These are phyloP conservation scores for Colletotrichum limetticola DNA, from an alignment of 2,329 filamentous ascomycete genomes.

Conservation along the genomic window DNA sequence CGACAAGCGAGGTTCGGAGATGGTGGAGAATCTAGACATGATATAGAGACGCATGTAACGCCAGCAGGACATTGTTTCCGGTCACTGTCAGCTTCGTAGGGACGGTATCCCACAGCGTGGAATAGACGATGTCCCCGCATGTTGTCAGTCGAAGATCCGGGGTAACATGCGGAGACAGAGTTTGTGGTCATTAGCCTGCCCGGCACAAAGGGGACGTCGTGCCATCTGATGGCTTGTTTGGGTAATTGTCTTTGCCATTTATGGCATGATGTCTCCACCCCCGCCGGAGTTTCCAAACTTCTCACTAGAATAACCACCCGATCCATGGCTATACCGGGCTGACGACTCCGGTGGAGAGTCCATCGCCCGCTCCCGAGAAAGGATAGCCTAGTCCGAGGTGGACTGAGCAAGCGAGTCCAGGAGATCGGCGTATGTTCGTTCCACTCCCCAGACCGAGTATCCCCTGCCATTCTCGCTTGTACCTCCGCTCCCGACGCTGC, in stretches of 20 bases:
- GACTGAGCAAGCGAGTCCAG: neutral
- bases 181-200: neutral
- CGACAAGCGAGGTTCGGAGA: neutral
- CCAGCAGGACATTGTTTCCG: neutral
- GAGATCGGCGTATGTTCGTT: neutral
- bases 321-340: neutral
- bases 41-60: neutral
- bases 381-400: neutral
- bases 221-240: neutral
- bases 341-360: neutral
- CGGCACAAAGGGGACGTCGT: neutral
- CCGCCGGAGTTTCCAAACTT: slow-evolving; percentile 1
- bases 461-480: too few relatives aligned
- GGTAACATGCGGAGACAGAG: neutral
- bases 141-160: neutral
- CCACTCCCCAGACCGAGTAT: neutral
- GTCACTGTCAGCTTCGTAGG: neutral
- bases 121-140: neutral
- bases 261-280: neutral
- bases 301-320: neutral
- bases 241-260: neutral
- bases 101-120: neutral
- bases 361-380: too few relatives aligned
- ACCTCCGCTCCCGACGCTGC: neutral
- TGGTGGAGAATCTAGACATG: neutral